These are phyloP conservation scores for Tolypocladium inflatum DNA, from an alignment of 2,329 filamentous ascomycete genomes.

Conservation along the genomic window DNA sequence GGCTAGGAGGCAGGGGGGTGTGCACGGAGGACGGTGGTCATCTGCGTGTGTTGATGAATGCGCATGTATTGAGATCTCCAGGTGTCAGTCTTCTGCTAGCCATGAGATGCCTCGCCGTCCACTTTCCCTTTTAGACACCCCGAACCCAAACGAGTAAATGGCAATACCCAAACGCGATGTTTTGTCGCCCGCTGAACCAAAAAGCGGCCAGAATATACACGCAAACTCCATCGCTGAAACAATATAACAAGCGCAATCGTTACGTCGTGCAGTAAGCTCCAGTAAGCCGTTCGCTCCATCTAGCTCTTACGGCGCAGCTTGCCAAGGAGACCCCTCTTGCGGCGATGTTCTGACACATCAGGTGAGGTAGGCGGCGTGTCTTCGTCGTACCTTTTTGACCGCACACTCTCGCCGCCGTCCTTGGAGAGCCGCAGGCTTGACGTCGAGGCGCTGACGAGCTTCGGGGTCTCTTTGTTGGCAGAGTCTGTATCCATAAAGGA, in stretches of 20 bases:
- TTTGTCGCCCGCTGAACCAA: not conserved
- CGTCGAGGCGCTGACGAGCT: constrained; percentile 14
- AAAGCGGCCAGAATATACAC: not conserved
- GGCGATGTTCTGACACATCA: constrained; percentile 17
- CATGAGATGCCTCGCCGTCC: not conserved
- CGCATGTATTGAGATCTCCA: not conserved
- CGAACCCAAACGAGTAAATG: not conserved
- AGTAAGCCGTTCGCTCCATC: not conserved
- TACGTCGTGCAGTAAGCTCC: constrained; percentile 3
- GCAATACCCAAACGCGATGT: not conserved
- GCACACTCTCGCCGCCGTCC: constrained; percentile 29
- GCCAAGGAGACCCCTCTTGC: constrained; percentile 13
- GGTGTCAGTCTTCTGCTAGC: not conserved
- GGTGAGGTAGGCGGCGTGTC: constrained; percentile 27
- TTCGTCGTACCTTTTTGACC: constrained; percentile 14
- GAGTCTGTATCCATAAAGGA: constrained; percentile 15
- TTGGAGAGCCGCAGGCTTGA: constrained; percentile 22
- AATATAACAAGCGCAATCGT: constrained; percentile 6
- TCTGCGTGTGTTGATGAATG: not conserved
- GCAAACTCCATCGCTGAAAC: constrained; percentile 13
- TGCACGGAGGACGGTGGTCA: not conserved
- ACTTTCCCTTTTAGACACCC: not conserved
- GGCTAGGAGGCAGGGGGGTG: not conserved
- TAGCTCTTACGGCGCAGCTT: constrained; percentile 6
- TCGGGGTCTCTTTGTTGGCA: constrained; percentile 12